Evolutionary conservation across 2,329 filamentous ascomycete species (phyloP).

Genomic region (Furcasterigmium furcatum): DNA sequence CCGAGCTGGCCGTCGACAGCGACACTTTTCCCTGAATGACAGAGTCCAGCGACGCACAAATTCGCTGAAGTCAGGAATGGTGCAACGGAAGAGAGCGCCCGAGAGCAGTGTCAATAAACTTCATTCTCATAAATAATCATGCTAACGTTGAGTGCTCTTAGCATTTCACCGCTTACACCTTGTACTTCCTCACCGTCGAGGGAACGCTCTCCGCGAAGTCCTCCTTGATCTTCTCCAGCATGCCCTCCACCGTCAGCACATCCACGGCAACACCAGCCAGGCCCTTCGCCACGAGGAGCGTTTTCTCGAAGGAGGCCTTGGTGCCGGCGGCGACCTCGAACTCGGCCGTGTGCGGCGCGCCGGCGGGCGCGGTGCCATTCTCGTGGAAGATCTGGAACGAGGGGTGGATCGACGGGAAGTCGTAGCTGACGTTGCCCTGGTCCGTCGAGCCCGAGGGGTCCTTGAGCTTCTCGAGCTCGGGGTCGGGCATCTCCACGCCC

Average conservation of each 20-base stretch:
- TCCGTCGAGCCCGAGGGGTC: conserved; percentile 19
- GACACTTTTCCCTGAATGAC: too few species aligned
- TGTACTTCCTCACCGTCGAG: conserved; percentile 2
- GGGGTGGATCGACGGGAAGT: not conserved
- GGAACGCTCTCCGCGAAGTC: conserved; percentile 27
- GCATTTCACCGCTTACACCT: not conserved
- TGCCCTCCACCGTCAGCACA: conserved; percentile 34
- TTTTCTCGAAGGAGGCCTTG: conserved; percentile 39
- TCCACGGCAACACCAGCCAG: conserved; percentile 45
- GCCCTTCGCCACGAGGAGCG: conserved; percentile 43
- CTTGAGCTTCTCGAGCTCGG: conserved; percentile 19
- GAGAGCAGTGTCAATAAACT: too few species aligned
- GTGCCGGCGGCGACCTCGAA: conserved; percentile 50
- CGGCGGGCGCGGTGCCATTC: conserved; percentile 13
- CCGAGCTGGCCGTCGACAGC: too few species aligned
- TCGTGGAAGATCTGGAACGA: conserved; percentile 5
- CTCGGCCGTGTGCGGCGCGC: conserved; percentile 47
- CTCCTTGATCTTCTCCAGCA: conserved; percentile 37
- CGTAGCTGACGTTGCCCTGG: conserved; percentile 19
- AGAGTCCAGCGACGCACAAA: too few species aligned
- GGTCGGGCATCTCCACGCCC: conserved; percentile 17
- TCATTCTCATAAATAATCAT: too few species aligned
- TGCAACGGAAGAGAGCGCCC: too few species aligned
- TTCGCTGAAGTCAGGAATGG: too few species aligned
- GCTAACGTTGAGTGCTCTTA: too few species aligned